Evolutionary conservation across 208 protist species (phyloP).

Genomic region (Leishmania braziliensis): DNA sequence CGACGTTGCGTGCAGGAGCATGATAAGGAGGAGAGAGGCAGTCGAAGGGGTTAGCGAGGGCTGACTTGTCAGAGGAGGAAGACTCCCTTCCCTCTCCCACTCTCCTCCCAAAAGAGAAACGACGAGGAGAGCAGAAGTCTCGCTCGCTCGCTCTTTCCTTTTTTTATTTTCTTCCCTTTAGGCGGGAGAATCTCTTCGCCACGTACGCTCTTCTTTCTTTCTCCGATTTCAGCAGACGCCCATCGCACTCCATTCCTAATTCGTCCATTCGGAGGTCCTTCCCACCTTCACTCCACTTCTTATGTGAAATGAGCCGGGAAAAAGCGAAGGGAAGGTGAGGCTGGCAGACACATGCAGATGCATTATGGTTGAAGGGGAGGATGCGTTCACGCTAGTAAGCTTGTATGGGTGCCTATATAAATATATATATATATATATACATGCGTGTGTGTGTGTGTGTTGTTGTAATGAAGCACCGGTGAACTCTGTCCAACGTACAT

Average conservation of each 20-base stretch:
- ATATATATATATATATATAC: neutral
- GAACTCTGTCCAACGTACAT: neutral
- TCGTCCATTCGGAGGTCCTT: neutral
- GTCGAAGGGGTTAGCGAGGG: neutral
- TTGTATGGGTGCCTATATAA: neutral
- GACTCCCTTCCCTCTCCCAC: neutral
- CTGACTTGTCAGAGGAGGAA: neutral
- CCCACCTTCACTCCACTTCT: neutral
- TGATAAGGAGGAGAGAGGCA: neutral
- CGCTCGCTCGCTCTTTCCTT: neutral
- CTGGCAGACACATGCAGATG: neutral
- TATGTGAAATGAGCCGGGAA: neutral
- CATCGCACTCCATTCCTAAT: neutral
- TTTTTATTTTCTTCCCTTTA: neutral
- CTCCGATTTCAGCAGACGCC: neutral
- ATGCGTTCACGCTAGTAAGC: neutral
- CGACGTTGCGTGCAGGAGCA: neutral
- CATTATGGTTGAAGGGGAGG: neutral
- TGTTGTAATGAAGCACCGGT: neutral
- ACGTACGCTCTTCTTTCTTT: neutral
- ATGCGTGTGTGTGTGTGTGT: neutral
- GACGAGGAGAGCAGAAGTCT: neutral
- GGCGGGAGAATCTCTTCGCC: neutral
- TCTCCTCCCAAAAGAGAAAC: neutral
- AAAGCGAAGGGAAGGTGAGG: neutral